A percentile compares a stretch with the other conserved stretches of the same genome.
Conservation (phyloP, 805 yeast species). For the Spencermartinsiella europaea region DNA sequence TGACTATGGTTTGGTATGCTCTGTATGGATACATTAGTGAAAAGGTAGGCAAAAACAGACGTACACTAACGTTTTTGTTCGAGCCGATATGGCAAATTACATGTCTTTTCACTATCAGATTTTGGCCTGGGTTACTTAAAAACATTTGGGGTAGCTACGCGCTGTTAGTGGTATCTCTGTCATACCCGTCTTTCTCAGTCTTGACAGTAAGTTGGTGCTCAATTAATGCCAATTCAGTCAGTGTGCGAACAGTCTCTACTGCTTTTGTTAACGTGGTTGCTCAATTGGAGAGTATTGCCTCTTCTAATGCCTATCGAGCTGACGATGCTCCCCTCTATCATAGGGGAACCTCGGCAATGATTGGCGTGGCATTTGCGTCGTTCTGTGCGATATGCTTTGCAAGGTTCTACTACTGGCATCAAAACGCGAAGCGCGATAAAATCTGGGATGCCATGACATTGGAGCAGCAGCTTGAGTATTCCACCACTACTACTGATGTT, state of each 20-base stretch:
- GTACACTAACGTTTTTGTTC: too few species aligned
- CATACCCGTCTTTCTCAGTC: slow-evolving; percentile 41
- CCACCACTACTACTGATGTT: slow-evolving; percentile 39
- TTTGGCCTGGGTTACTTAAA: too few species aligned
- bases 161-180: slow-evolving; percentile 4
- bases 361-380: slow-evolving; percentile 21
- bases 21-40: too few species aligned
- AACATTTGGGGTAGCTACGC: slow-evolving; percentile 7
- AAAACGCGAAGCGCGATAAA: slow-evolving; percentile 32
- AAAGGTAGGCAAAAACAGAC: too few species aligned
- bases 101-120: too few species aligned
- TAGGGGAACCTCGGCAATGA: slow-evolving; percentile 42
- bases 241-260: slow-evolving; percentile 56
- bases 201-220: slow-evolving; percentile 56
- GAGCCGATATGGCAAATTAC: too few species aligned
- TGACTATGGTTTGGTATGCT: slow-evolving; percentile 14
- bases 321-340: slow-evolving; percentile 55
- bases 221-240: slow-evolving; percentile 53
- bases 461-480: slow-evolving; percentile 47
- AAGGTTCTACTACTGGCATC: slow-evolving; percentile 30
- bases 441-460: slow-evolving; percentile 46
- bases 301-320: slow-evolving; percentile 50
- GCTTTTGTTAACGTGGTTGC: slow-evolving; percentile 59
- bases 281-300: slow-evolving; percentile 50
- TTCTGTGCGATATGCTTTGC: slow-evolving; percentile 20